Evolutionary conservation across 2,329 filamentous ascomycete genomes (phyloP).

Genomic region (Alternaria postmessia): DNA sequence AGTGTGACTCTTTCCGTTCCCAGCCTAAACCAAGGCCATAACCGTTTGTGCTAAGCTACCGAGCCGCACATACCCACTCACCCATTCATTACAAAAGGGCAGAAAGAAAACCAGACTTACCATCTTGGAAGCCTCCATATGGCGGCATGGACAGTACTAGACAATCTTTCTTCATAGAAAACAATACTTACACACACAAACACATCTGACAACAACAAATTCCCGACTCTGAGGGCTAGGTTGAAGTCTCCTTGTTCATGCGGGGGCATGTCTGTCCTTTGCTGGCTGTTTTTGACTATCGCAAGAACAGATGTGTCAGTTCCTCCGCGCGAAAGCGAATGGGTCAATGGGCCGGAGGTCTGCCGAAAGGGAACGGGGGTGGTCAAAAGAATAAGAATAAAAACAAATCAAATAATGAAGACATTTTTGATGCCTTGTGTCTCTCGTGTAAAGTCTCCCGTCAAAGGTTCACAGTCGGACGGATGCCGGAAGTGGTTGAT

Average conservation of each 20-base stretch:
- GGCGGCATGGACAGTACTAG: background rate
- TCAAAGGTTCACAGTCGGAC: background rate
- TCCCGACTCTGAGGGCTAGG: conserved; percentile 49
- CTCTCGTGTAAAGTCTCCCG: background rate
- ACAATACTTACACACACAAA: conserved; percentile 45
- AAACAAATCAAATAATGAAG: background rate
- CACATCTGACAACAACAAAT: conserved; percentile 44
- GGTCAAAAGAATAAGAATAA: too few relatives aligned
- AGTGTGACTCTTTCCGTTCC: too few relatives aligned
- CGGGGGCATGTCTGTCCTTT: background rate
- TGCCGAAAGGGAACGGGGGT: background rate
- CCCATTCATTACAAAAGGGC: background rate
- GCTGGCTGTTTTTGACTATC: background rate
- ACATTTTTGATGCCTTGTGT: background rate
- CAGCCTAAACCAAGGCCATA: background rate
- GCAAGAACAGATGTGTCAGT: background rate
- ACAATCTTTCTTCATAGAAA: background rate
- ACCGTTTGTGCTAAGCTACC: background rate
- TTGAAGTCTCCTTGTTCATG: background rate
- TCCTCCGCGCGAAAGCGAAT: background rate
- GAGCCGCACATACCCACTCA: background rate
- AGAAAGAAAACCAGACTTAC: background rate
- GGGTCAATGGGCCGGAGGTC: background rate
- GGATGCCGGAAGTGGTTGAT: background rate
- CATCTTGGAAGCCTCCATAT: background rate